phyloP scores from a whole-genome alignment of 495 filamentous ascomycete genomes.

The Penicillium roqueforti region DNA sequence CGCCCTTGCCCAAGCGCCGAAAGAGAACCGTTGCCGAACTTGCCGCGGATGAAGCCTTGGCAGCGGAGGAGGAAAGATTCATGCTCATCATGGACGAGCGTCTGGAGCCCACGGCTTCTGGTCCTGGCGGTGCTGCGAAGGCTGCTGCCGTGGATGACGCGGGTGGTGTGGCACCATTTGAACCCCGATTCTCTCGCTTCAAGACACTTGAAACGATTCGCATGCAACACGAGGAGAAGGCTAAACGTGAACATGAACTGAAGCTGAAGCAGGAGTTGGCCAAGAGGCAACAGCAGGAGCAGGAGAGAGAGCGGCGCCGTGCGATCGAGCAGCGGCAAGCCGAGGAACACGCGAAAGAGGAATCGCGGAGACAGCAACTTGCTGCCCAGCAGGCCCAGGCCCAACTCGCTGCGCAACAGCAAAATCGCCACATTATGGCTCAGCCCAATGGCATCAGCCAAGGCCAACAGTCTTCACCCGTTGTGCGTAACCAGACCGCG shows the following conservation, averaged over 20 bases:
- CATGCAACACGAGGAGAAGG: conserved; percentile 66
- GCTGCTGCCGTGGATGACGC: conserved; percentile 71
- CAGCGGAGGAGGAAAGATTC: conserved; percentile 81
- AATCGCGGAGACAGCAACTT: conserved; percentile 40
- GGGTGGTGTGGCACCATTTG: conserved; percentile 63
- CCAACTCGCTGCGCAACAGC: conserved; percentile 45
- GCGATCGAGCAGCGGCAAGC: conserved; percentile 45
- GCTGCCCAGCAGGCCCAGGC: conserved; percentile 50
- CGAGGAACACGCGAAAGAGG: conserved; percentile 47
- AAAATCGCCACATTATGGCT: conserved; percentile 41
- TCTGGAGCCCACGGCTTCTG: conserved; percentile 54
- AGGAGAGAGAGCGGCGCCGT: conserved; percentile 41
- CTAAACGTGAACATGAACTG: conserved; percentile 57
- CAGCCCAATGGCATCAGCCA: conserved; percentile 63
- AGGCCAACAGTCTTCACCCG: conserved; percentile 70
- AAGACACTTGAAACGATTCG: conserved; percentile 86
- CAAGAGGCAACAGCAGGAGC: conserved; percentile 47
- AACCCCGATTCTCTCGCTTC: conserved; percentile 85
- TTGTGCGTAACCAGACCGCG: conserved; percentile 75
- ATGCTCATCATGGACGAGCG: conserved; percentile 94
- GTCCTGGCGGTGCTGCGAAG: conserved; percentile 53
- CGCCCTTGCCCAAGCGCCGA: conserved; percentile 79
- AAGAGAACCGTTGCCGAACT: conserved; percentile 94
- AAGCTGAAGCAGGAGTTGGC: conserved; percentile 55
- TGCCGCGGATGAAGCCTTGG: conserved; percentile 86